Evolutionary conservation across 345 rosid genomes (phyloP), one percentile per base, ranked within the genome.

Genomic region (Lumnitzera littorea): DNA sequence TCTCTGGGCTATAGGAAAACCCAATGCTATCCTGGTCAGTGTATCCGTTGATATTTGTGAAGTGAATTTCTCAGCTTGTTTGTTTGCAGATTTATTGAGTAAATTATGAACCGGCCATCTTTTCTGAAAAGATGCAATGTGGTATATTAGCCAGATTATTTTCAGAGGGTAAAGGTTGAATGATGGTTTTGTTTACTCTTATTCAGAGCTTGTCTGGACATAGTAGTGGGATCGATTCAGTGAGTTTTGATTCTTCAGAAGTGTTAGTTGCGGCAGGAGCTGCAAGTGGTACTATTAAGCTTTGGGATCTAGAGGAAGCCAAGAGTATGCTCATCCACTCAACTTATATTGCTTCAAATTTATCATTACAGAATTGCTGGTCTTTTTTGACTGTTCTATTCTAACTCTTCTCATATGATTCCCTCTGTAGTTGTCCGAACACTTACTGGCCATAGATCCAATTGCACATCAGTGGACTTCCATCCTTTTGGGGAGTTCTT

Each of bases 1-100:
- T 79, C 91, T 94, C 57, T 94, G 99, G 99, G 96, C 99, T 79
- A 94, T 94, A 58, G 99, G 99, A 72, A 94, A 94, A 77, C 99
- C 99, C 76, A 90, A 94, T 61, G 91, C 99, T 52, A 81, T 94
- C 72, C 81, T 84, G 97, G 99, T 91, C 59, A 89, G 94, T 81
- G 10, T 36, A 36, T 36, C 7, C 43, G 1, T 36, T 36, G 43
- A 9, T 9, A 36, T 36, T 36, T 7, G 10, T 0, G 43, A 36
- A 36, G 43, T 36, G 43, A 36, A 36, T 36, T 7, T 7, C 9
- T 36, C 43, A 4, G 43, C 43, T 36, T 36, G 7, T 9, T 5
- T 36, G 7, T 36, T 36, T 36, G 1, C 43, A 36, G 43, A 36
- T 9, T 36, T 36, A 4, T 36, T 36, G 43, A 36, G 10, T 41